These are phyloP conservation scores for Ramichloridium luteum DNA, from an alignment of 2,329 filamentous ascomycete genomes.

Conservation along the genomic window DNA sequence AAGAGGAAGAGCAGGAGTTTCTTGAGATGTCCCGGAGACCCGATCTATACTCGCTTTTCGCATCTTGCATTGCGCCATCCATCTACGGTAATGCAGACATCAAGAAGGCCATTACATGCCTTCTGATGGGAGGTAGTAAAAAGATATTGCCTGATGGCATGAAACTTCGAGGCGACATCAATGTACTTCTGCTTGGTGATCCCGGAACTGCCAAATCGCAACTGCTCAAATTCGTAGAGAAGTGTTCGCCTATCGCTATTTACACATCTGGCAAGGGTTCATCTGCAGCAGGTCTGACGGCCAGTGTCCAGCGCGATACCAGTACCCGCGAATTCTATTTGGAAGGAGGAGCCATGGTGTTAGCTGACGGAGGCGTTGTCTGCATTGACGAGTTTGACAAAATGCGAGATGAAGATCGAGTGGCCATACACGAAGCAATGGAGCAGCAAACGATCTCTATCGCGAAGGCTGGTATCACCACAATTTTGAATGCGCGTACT, in stretches of 20 bases:
- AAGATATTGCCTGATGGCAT: slow-evolving; percentile 97
- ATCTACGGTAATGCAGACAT: slow-evolving; percentile 96
- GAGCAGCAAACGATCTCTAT: slow-evolving; percentile 99
- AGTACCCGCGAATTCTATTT: slow-evolving; percentile 93
- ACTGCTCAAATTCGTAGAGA: slow-evolving; percentile 92
- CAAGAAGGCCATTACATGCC: slow-evolving; percentile 91
- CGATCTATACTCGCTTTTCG: slow-evolving; percentile 84
- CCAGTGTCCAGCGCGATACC: slow-evolving; percentile 87
- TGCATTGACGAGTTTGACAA: slow-evolving; percentile 99
- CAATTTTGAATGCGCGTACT: slow-evolving; percentile 89
- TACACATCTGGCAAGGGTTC: slow-evolving; percentile 98
- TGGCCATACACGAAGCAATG: slow-evolving; percentile 99
- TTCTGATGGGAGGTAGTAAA: slow-evolving; percentile 88
- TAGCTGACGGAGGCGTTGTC: slow-evolving; percentile 91
- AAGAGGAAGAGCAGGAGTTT: slow-evolving; percentile 96
- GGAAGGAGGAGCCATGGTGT: slow-evolving; percentile 95
- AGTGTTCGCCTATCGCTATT: slow-evolving; percentile 89
- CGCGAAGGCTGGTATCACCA: slow-evolving; percentile 96
- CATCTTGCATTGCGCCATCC: slow-evolving; percentile 86
- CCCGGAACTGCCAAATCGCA: slow-evolving; percentile 98
- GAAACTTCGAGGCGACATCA: slow-evolving; percentile 95
- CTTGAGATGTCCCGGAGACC: slow-evolving; percentile 77
- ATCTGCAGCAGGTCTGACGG: slow-evolving; percentile 91
- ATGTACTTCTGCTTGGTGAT: slow-evolving; percentile 90
- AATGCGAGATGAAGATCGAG: slow-evolving; percentile 95